Evolutionary conservation across 208 protist species (phyloP), one percentile per base, ranked within the genome.

Genomic region (Strigomonas galati): DNA sequence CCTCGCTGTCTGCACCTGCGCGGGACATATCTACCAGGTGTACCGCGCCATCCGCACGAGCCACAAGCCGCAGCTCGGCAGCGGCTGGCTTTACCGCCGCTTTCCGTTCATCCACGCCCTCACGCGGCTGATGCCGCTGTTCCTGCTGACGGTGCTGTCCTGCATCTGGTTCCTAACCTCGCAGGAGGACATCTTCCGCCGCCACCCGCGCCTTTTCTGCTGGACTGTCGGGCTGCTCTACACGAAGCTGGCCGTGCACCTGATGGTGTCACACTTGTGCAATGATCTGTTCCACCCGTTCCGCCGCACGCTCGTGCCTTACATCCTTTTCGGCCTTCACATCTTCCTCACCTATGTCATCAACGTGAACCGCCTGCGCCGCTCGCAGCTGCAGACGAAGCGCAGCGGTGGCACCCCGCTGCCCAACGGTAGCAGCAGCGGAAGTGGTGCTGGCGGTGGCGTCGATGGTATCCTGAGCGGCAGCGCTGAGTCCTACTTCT

Each of bases 251-350:
- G 61, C 72, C n/a, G 77, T 94, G 28, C 84, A 91, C 55, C 55
- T 96, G 21, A 96, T 96, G 91, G 55, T 96, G 32, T 69, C 84
- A 12, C 87, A 94, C 74, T 69, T 94, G 9, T 90, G 75, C 72
- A 32, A 40, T 35, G 43, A 54, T 1, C 62, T 72, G 49, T 91
- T 87, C 69, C 63, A 69, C 37, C 67, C 84, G 1, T 77, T 92
- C 54, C 82, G 76, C 27, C 75, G 84, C n/a, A 92, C 87, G 5
- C 76, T 95, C 32, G 51, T 71, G n/a, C 84, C 84, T 7, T 83
- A 93, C 54, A 43, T 92, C 10, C 63, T 87, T 56, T 72, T 93
- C 31, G 80, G 61, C 46, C 65, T 51, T 5, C 85, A 93, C 65
- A 74, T 89, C 54, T 30, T 49, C 19, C 65, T 95, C 0, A 79